Evolutionary conservation across 2,329 filamentous ascomycete species (phyloP).

Genomic region (Fusarium sacchari): DNA sequence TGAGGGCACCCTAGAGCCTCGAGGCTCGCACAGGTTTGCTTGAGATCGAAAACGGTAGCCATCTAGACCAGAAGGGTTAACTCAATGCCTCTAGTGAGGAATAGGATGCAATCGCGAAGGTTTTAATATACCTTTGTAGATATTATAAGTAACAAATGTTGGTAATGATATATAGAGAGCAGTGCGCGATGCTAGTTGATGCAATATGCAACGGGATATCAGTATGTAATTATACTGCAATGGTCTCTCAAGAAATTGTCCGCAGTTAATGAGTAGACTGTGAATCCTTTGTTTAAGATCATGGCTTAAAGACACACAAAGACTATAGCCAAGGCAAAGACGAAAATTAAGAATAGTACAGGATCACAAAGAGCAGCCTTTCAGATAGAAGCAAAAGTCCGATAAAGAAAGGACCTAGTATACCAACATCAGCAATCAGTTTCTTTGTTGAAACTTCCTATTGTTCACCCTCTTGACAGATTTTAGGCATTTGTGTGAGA

Average conservation of each 20-base stretch:
- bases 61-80: rapidly evolving
- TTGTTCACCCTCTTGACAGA: not conserved
- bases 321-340: rapidly evolving
- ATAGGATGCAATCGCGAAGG: rapidly evolving
- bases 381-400: not conserved
- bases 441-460: not conserved
- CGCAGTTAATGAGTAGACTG: rapidly evolving
- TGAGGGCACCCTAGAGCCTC: not conserved
- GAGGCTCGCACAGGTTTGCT: not conserved
- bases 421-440: too few species aligned
- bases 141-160: rapidly evolving
- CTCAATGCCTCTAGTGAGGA: rapidly evolving
- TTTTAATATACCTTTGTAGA: not conserved
- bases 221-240: rapidly evolving
- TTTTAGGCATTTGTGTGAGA: not conserved
- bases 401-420: not conserved
- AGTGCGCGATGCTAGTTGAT: rapidly evolving
- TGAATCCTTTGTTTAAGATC: rapidly evolving
- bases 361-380: not conserved
- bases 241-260: rapidly evolving
- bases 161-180: rapidly evolving
- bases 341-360: rapidly evolving
- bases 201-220: rapidly evolving
- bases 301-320: not conserved
- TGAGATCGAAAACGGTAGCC: not conserved